Evolutionary conservation across 2,329 filamentous ascomycete genomes (phyloP).

Genomic region (Epichloe sp.): DNA sequence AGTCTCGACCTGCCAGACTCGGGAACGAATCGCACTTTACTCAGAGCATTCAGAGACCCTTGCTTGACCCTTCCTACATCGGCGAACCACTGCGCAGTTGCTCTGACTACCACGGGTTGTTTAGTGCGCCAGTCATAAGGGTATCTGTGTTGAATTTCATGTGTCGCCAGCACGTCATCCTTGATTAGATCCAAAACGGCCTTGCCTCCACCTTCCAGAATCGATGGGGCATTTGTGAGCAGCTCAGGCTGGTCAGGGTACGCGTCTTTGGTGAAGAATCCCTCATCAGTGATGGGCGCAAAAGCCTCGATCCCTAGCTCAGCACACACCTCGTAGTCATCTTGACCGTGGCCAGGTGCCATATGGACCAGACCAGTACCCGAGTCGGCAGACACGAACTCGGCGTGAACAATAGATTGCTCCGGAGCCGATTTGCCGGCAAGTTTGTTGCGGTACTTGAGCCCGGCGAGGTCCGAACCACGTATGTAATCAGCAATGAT

Average conservation of each 20-base stretch:
- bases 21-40: constrained; percentile 66
- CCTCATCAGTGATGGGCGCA: constrained; percentile 73
- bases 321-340: constrained; percentile 79
- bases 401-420: constrained; percentile 66
- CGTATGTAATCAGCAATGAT: constrained; percentile 43
- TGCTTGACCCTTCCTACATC: constrained; percentile 76
- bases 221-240: constrained; percentile 54
- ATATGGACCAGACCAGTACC: constrained; percentile 91
- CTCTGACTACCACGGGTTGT: constrained; percentile 75
- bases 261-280: constrained; percentile 67
- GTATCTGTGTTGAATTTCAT: constrained; percentile 78
- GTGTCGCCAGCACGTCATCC: constrained; percentile 51
- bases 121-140: constrained; percentile 98
- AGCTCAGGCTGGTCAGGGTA: constrained; percentile 54
- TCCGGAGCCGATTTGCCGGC: constrained; percentile 40
- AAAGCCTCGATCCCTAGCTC: constrained; percentile 57
- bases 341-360: constrained; percentile 90
- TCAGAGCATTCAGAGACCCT: constrained; percentile 55
- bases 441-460: constrained; percentile 60
- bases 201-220: constrained; percentile 55
- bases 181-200: constrained; percentile 58
- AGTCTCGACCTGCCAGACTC: constrained; percentile 59
- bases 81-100: constrained; percentile 96
- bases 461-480: constrained; percentile 51
- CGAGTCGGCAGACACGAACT: constrained; percentile 82